phyloP scores from a whole-genome alignment of 306 rosid species.

The Crotalaria pallida region DNA sequence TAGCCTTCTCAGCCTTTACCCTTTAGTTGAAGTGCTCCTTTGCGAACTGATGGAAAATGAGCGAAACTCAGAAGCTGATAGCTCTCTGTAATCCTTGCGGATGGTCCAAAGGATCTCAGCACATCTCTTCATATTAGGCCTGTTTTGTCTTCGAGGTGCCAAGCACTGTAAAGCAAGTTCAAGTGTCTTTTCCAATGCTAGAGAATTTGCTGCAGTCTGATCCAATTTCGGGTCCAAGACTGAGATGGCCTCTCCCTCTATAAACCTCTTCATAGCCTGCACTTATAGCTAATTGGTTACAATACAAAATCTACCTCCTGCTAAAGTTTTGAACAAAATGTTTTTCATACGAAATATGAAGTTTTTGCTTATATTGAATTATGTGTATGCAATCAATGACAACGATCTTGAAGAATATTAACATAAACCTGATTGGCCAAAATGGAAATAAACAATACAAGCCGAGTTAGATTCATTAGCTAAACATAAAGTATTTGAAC shows the following conservation, averaged over 20 bases:
- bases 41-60: conserved; percentile 57
- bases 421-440: no score
- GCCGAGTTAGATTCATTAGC: no score
- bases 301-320: not conserved
- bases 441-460: no score
- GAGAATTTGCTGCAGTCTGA: conserved; percentile 38
- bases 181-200: conserved; percentile 66
- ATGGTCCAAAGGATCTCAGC: conserved; percentile 93
- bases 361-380: no score
- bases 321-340: not conserved
- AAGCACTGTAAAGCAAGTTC: conserved; percentile 89
- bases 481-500: no score
- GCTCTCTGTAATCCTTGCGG: conserved; percentile 75
- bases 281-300: conserved; percentile 26
- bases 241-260: conserved; percentile 48
- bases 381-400: no score
- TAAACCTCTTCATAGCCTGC: conserved; percentile 88
- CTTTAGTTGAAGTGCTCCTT: conserved; percentile 33
- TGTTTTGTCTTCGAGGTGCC: conserved; percentile 86
- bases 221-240: conserved; percentile 75
- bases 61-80: conserved; percentile 45
- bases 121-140: conserved; percentile 86
- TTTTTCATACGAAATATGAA: no score
- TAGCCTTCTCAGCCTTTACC: conserved; percentile 8
- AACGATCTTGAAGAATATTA: no score